A percentile compares a stretch with the other conserved stretches of the same genome.
Evolutionary conservation across 2,329 filamentous ascomycete species (phyloP).

Genomic region (Alternaria conjuncta): DNA sequence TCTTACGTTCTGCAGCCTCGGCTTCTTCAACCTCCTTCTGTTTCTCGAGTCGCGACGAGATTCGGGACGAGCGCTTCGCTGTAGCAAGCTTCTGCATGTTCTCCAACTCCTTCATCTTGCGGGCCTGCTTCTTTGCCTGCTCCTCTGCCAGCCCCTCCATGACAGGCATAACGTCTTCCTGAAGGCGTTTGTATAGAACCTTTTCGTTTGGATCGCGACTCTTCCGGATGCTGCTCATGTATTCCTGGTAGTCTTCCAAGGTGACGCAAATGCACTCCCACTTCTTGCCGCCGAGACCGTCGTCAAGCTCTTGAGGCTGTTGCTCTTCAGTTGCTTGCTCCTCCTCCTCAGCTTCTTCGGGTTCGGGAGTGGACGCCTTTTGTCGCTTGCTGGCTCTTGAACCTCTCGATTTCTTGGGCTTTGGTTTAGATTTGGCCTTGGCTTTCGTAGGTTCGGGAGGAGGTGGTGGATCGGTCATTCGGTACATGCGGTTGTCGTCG

Average conservation of each 20-base stretch:
- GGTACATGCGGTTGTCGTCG: conserved; percentile 93
- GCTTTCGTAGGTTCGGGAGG: conserved; percentile 63
- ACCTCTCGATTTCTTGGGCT: conserved; percentile 64
- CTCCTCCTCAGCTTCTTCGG: conserved; percentile 51
- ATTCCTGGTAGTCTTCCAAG: conserved; percentile 74
- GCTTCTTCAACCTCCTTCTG: conserved; percentile 75
- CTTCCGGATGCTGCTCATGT: conserved; percentile 74
- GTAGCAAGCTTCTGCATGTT: conserved; percentile 87
- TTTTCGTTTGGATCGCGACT: conserved; percentile 87
- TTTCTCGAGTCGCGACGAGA: conserved; percentile 81
- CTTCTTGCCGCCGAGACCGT: conserved; percentile 75
- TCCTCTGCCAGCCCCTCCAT: conserved; percentile 76
- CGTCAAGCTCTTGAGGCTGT: conserved; percentile 52
- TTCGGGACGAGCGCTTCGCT: conserved; percentile 89
- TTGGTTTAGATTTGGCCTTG: conserved; percentile 59
- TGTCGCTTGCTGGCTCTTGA: conserved; percentile 74
- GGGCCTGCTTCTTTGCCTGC: conserved; percentile 73
- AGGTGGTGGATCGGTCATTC: conserved; percentile 76
- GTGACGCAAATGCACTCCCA: conserved; percentile 94
- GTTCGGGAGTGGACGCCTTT: conserved; percentile 60
- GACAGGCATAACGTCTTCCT: conserved; percentile 81
- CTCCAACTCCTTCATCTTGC: conserved; percentile 79
- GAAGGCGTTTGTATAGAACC: conserved; percentile 71
- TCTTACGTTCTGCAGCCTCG: conserved; percentile 72
- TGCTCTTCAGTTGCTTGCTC: conserved; percentile 36